Evolutionary conservation across 371 early-diverging fungal genomes (phyloP), one percentile per base, ranked within the genome.

Genomic region (Syncephalastrum sp.): DNA sequence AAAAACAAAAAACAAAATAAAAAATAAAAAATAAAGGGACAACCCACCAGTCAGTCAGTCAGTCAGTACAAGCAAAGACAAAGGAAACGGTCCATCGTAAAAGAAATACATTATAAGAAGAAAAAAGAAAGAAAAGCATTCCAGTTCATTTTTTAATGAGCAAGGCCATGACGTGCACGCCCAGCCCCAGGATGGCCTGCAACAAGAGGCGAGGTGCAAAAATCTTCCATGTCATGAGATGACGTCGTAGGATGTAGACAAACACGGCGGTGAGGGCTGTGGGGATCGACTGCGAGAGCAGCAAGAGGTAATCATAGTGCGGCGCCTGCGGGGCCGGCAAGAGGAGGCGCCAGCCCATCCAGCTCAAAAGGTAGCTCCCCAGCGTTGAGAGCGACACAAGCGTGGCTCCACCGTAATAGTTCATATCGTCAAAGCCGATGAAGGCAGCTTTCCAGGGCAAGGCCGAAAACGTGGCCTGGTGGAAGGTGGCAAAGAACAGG

Each of bases 161-260:
- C 38, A 33, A 33, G 38, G 38, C 38, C 38, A 33, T 33, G 38
- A 33, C 38, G 38, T 33, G 38, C 38, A 69, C 62, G 15, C 79
- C 74, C 5, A 70, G 42, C 15, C 65, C 56, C 8, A 79, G 45
- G 7, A 79, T 48, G 8, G 57, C 57, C 55, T 83, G 85, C 42
- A 93, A 77, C 68, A 97, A 79, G 61, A 90, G 94, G 53, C 95
- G 77, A 1, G 97, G 96, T 4, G 93, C 94, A 82, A 92, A 97
- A 17, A 96, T 83, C 61, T 92, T 91, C 97, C 96, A 97, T 14
- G 94, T 93, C 96, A 94, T 94, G 60, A 96, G 75, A 68, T 97
- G 96, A 3, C 96, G 71, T 44, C 89, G 72, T 54, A 92, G 82
- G 54, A 82, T 72, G 14, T 64, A 69, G 17, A 84, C 77, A 57